Base-by-base conservation (phyloP, 129 eudicot species). In the Flaveria brownii region DNA sequence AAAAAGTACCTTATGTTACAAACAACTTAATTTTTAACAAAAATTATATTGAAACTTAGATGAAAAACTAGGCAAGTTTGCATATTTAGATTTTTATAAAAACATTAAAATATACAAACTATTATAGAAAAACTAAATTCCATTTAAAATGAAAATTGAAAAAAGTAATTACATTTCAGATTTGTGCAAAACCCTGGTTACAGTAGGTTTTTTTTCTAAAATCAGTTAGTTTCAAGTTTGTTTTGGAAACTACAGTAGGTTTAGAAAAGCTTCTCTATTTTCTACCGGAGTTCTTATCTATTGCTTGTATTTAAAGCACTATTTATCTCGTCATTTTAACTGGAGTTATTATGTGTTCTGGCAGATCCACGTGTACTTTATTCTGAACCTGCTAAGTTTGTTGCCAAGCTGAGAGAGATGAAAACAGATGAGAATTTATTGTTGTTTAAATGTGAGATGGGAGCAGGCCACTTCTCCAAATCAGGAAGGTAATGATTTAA, bases 391-490 rank as follows among this genome's bases (percentile, higher is more conserved):
- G 96, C 98, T 30, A 93, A 93, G 76, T 93, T 88, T 74, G 96
- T 93, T 51, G 98, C 98, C 26, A 93, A 93, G 78, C 77, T 93
- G 85, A 88, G 98, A 82, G 97, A 93, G 47, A 56, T 83, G 89
- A 93, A 91, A 82, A 93, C 97, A 36, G 92, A 89, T 82, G 76
- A 88, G 17, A 88, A 91, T 82, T 39, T 88, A 1, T 77, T 93
- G 71, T 70, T 93, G 86, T 90, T 93, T 77, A 93, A 90, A 88
- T 93, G 97, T 68, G 97, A 91, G 72, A 88, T 93, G 77, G 98
- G 97, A 49, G 98, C 98, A 10, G 98, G 98, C 17, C 98, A 93
- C 83, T 93, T 93, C 73, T 86, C 98, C 16, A 93, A 93, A 78
- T 93, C 98, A 0, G 98, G 98, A 84, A 90, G 98, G 98, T 93